Base-by-base conservation (phyloP, 257 asterid species). In the Nicotiana paniculata region DNA sequence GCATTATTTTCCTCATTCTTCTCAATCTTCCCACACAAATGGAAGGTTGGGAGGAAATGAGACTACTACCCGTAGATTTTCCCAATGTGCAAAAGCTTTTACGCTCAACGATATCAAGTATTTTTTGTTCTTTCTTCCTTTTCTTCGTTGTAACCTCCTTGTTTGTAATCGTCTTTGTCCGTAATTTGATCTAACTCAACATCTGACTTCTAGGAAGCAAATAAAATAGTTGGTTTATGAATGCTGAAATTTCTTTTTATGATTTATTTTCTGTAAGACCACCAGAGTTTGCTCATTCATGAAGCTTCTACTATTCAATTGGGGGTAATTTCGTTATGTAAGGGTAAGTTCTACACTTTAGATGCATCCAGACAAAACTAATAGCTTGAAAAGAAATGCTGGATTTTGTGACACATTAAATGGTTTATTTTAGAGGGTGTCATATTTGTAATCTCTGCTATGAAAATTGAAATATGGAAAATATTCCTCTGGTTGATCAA, bases 11-110 rank as follows among this genome's bases (percentile, higher is more conserved):
- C 15, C 1, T 64, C 35, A 17, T 65, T 46, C 32, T 8, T 30
- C 81, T 72, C 80, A 58, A 43, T 83, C 35, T 67, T 72, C 53
- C 59, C 32, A 64, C 77, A 18, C n/a, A 69, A 69, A 33, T 37
- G 77, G 3, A 69, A 69, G 77, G 33, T 69, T 37, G 55, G 77
- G 18, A n/a, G 55, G 55, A 69, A 37, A 69, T 9, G 32, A 37
- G 77, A 37, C 55, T 55, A 37, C 55, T 69, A 37, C 18, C 6
- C 0, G 37, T 37, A 9, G 55, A 69, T 18, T 69, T 37, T 68
- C 32, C 55, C 55, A 2, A 69, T 37, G 55, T n/a, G 33, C 77
- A 37, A 17, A 9, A n/a, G 77, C 5, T 39, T 39, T 70, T 70
- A 10, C 4, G 58, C 58, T 70, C 77, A 10, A 69, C 17, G 0